Evolutionary conservation across 169 alveolate genomes (phyloP).

Genomic region (Pseudocohnilembus persalinus): DNA sequence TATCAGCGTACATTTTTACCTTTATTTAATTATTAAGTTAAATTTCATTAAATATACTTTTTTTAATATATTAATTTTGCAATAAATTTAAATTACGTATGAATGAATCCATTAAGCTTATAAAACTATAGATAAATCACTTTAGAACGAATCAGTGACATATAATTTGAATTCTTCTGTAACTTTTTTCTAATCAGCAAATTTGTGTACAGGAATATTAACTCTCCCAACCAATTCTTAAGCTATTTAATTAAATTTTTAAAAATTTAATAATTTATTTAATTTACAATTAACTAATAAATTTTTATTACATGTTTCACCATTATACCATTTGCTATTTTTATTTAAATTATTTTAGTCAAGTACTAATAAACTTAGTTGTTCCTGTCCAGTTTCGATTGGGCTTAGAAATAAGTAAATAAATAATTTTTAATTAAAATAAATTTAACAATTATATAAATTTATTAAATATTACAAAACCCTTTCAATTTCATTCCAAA

Average conservation of each 20-base stretch:
- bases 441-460: neutral
- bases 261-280: too few relatives aligned
- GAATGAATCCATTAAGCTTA: neutral
- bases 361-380: neutral
- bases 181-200: neutral
- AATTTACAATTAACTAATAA: neutral
- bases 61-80: too few relatives aligned
- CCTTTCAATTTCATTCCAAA: too few relatives aligned
- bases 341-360: neutral
- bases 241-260: neutral
- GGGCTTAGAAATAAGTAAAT: neutral
- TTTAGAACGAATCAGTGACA: neutral
- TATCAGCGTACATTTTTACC: neutral
- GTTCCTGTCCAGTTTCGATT: neutral
- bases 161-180: neutral
- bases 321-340: neutral
- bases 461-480: too few relatives aligned
- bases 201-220: neutral
- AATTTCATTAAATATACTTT: too few relatives aligned
- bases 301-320: too few relatives aligned
- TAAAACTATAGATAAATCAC: neutral
- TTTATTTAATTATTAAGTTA: too few relatives aligned
- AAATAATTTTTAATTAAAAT: too few relatives aligned
- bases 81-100: too few relatives aligned
- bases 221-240: neutral